These are phyloP conservation scores for Omphalotus guepiniiformis DNA, from an alignment of 768 basidiomycete species.

Conservation along the genomic window DNA sequence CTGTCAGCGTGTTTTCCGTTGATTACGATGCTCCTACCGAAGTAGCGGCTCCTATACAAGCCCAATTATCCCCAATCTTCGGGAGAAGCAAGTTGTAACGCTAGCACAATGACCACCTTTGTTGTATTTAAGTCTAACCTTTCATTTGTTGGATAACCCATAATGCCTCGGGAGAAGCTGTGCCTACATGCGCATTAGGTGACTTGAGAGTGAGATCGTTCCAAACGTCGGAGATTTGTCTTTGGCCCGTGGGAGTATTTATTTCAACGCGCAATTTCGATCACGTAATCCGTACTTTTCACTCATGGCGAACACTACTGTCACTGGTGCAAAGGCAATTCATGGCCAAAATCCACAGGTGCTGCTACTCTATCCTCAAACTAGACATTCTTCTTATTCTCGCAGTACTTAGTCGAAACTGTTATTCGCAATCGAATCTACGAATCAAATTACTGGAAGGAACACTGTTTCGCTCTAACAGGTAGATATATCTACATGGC, in stretches of 20 bases:
- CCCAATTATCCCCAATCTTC: conserved; percentile 15
- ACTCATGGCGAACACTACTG: conserved; percentile 34
- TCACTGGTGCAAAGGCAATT: conserved; percentile 80
- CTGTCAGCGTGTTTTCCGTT: conserved; percentile 24
- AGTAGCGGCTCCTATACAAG: conserved; percentile 19
- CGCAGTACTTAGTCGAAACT: conserved; percentile 89
- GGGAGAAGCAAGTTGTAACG: conserved; percentile 7
- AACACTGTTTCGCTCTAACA: conserved; percentile 96
- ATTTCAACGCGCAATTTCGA: too few relatives aligned
- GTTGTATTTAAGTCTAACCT: too few relatives aligned
- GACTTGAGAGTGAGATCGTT: too few relatives aligned
- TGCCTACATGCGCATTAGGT: too few relatives aligned
- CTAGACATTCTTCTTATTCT: conserved; percentile 11
- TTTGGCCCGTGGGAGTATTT: too few relatives aligned
- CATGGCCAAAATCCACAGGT: conserved; percentile 98
- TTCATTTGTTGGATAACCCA: too few relatives aligned
- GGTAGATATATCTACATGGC: conserved; percentile 40
- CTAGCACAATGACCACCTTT: too few relatives aligned
- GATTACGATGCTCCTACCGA: conserved; percentile 26
- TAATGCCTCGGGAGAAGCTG: too few relatives aligned
- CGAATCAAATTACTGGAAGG: conserved; percentile 95
- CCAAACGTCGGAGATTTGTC: too few relatives aligned
- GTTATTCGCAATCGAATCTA: conserved; percentile 96
- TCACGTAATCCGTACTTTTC: not conserved
- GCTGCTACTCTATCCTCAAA: not conserved